phyloP scores from a whole-genome alignment of 768 basidiomycete genomes.

The Pulveroboletus sp. region DNA sequence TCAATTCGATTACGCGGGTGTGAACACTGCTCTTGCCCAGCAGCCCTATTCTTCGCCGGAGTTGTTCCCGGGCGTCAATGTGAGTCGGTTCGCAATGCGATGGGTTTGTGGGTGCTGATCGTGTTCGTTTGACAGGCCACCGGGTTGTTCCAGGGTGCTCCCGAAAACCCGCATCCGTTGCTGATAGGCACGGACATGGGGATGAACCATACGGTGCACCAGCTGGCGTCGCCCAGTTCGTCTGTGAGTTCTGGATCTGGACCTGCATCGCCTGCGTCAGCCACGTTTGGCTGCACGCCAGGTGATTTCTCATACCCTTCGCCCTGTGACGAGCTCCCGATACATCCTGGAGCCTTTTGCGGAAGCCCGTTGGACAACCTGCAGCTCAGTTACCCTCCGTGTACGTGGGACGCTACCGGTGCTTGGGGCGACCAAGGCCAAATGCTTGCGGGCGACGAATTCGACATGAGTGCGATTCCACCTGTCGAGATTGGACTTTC shows the following conservation, averaged over 20 bases:
- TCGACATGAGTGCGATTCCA: conserved; percentile 62
- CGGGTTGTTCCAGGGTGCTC: conserved; percentile 50
- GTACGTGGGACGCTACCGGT: conserved; percentile 30
- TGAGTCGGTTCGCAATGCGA: conserved; percentile 31
- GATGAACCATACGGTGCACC: conserved; percentile 39
- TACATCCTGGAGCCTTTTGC: conserved; percentile 14
- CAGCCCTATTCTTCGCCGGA: conserved; percentile 34
- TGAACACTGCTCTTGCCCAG: conserved; percentile 40
- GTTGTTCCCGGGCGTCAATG: conserved; percentile 35
- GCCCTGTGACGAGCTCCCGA: conserved; percentile 15
- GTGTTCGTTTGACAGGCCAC: conserved; percentile 35
- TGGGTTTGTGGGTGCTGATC: too few relatives aligned
- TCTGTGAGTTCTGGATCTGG: conserved; percentile 45
- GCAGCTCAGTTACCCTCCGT: conserved; percentile 29
- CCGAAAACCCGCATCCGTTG: conserved; percentile 41
- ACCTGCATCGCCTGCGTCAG: conserved; percentile 48
- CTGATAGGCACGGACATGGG: conserved; percentile 37
- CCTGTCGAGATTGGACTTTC: conserved; percentile 57
- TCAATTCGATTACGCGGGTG: conserved; percentile 55
- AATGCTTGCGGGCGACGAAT: conserved; percentile 55
- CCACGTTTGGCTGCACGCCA: conserved; percentile 36
- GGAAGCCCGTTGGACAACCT: conserved; percentile 22
- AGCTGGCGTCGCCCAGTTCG: conserved; percentile 49
- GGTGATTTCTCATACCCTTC: conserved; percentile 22
- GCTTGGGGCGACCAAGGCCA: conserved; percentile 35